Base-by-base conservation (phyloP, 805 yeast species). In the Kuraishia hungarica region DNA sequence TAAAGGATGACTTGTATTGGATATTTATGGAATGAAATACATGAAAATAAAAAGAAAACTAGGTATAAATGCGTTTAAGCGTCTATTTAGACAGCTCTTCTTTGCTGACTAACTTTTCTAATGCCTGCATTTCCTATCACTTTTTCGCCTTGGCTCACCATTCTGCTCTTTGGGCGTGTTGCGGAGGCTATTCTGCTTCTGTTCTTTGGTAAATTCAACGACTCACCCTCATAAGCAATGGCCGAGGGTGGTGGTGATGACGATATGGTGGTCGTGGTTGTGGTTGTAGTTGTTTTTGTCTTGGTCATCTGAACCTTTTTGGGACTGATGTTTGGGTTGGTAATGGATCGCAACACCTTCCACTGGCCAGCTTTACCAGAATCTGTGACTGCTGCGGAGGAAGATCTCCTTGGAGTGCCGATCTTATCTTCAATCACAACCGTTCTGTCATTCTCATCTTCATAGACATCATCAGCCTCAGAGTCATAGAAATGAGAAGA, bases 101-200 rank as follows among this genome's bases (percentile, higher is more conserved):
- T 61, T 6, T 63, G 58, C 17, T 69, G 64, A 51, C 74, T 70
- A 2, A 64, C 58, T 56, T 72, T 72, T 54, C 76, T 63, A 22
- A 72, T 66, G 24, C 74, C 74, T 2, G 68, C 66, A 39, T 59
- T 65, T 1, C 73, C 74, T 23, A 71, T 61, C 23, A 70, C 59
- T 54, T 58, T 58, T n/a, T 58, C 60, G 19, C 61, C 60, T 57
- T 68, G 50, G 39, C 51, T 46, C 24, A 39, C 55, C 19, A 35
- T 22, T 20, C 55, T 35, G 26, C 53, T 29, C 24, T 50, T 29
- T n/a, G 39, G 51, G 17, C 53, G 23, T 8, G 53, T 4, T 23
- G 47, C 48, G 2, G 55, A 53, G 13, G 29, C 28, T 10, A 49
- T 29, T 11, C 50, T 26, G 22, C 47, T 24, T 22, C 53, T 28